Evolutionary conservation across 371 early-diverging fungal species (phyloP).

Genomic region (Syncephalastrum monosporum): DNA sequence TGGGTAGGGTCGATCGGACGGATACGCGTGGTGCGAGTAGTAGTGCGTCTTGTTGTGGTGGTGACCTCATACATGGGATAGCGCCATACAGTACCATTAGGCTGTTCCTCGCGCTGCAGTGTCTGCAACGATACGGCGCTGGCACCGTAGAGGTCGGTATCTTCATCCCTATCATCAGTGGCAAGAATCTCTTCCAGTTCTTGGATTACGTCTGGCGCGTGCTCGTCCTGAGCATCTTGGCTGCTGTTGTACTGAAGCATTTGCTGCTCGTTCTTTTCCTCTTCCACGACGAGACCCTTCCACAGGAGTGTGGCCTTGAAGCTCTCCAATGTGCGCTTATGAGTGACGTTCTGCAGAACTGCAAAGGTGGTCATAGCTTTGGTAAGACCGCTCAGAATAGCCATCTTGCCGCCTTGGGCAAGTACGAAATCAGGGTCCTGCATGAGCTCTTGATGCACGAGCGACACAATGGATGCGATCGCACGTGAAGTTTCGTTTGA

Average conservation of each 20-base stretch:
- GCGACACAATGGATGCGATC: constrained; percentile 76
- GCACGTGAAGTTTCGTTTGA: constrained; percentile 89
- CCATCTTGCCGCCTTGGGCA: constrained; percentile 64
- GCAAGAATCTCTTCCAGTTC: constrained; percentile 41
- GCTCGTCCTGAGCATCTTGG: constrained; percentile 7
- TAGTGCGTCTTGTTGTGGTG: constrained; percentile 33
- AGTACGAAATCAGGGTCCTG: constrained; percentile 69
- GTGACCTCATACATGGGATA: constrained; percentile 42
- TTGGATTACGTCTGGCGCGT: constrained; percentile 30
- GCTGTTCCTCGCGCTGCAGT: background rate
- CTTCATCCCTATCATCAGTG: background rate
- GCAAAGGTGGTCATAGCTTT: constrained; percentile 86
- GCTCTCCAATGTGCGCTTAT: constrained; percentile 52
- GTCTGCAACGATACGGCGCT: constrained; percentile 6
- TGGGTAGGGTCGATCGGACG: constrained; percentile 31
- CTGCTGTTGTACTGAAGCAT: constrained; percentile 19
- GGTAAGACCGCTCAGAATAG: constrained; percentile 69
- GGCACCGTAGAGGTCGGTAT: background rate
- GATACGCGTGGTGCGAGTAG: constrained; percentile 38
- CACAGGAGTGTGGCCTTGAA: constrained; percentile 49
- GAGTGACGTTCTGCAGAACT: constrained; percentile 80
- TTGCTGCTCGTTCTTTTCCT: constrained; percentile 28
- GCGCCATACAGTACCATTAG: background rate
- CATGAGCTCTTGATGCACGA: constrained; percentile 75
- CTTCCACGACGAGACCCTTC: constrained; percentile 54